Percentiles rank a stretch among this genome's conserved stretches.
phyloP scores from a whole-genome alignment of 139 green algal genomes.

The Chlorella sorokiniana region DNA sequence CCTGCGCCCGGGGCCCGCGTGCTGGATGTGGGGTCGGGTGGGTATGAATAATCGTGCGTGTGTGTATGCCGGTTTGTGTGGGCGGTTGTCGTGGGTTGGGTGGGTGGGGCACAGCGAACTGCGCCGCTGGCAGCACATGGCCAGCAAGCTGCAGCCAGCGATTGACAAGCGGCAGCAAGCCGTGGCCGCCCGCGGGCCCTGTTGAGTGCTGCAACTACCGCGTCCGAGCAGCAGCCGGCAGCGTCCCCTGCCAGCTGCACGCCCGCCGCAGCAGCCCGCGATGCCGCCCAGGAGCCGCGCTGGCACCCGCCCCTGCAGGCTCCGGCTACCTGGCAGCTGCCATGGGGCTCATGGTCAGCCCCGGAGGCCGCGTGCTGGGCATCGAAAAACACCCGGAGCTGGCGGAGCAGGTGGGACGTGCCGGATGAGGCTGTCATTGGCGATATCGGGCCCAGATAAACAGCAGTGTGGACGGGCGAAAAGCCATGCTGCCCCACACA shows the following conservation, averaged over 20 bases:
- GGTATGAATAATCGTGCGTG: not conserved
- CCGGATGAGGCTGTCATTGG: not conserved
- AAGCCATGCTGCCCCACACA: not conserved
- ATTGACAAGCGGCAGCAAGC: no score
- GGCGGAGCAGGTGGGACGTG: not conserved
- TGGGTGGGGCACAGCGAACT: no score
- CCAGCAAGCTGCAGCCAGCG: no score
- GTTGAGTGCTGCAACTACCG: no score
- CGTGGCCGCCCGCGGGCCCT: no score
- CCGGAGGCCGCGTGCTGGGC: slow-evolving; percentile 31
- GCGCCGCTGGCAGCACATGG: no score
- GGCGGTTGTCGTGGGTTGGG: no score
- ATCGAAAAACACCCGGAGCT: slow-evolving; percentile 43
- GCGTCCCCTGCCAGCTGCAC: no score
- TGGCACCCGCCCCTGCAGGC: slow-evolving; percentile 39
- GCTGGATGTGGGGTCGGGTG: slow-evolving; percentile 87
- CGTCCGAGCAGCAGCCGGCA: no score
- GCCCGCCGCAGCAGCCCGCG: no score
- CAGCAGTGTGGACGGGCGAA: not conserved
- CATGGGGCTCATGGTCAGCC: slow-evolving; percentile 75
- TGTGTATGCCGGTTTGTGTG: no score
- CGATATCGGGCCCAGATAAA: not conserved
- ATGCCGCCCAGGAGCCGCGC: not conserved
- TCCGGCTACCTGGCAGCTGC: slow-evolving; percentile 79
- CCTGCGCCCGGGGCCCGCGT: slow-evolving; percentile 64